Base-by-base conservation (phyloP, 257 asterid species). In the Nemophila menziesii region DNA sequence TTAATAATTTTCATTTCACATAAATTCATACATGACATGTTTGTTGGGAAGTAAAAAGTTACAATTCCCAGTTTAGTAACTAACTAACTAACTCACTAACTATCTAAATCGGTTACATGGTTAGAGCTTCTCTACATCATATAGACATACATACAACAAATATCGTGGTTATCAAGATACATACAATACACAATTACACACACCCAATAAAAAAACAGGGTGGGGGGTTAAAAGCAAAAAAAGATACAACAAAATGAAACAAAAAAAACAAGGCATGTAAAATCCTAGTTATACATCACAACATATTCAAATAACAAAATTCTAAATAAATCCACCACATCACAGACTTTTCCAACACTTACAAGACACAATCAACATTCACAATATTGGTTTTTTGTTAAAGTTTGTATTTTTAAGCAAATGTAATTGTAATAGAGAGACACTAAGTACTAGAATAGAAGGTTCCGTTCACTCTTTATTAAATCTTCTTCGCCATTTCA, bases 211-310 rank as follows among this genome's bases (percentile, higher is more conserved):
- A 26, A 26, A 5, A 4, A 5, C 6, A 54, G 57, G 71, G 59
- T n/a, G n/a, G n/a, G n/a, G n/a, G n/a, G n/a, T n/a, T n/a, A n/a
- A n/a, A n/a, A n/a, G 55, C 39, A 43, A 24, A 43, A 43, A 52
- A 7, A 21, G 39, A 57, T 66, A 74, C 72, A 69, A 52, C 54
- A 57, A 63, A 57, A 43, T 21, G 60, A 44, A 7, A 63, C 48
- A 67, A 54, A 56, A 54, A 38, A 69, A 53, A 51, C 12, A 58
- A 63, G 73, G 72, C 67, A 67, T 43, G 57, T 49, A 62, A 24
- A 68, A 70, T 50, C 73, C 62, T 77, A 74, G 52, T 56, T n/a
- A n/a, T n/a, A n/a, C n/a, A n/a, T n/a, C n/a, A 77, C 82, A 73
- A 55, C 64, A 66, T 48, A 65, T 61, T 55, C 61, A 62, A 58